phyloP scores from a whole-genome alignment of 2,329 filamentous ascomycete species.

The Lomentospora prolificans region DNA sequence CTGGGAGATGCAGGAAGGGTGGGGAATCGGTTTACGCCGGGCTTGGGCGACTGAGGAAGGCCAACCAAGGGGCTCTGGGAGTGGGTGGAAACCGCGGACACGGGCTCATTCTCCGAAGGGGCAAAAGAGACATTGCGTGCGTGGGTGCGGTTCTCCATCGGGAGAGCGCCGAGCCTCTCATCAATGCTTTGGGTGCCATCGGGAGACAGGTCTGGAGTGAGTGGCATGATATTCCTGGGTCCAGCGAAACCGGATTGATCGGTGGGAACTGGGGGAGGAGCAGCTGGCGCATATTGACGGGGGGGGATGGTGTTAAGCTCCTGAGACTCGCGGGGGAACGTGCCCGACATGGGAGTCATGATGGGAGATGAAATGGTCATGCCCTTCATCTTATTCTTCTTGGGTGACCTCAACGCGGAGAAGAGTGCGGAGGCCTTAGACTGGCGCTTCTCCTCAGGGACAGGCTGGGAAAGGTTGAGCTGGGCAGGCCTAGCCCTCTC shows the following conservation, averaged over 20 bases:
- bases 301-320: constrained; percentile 50
- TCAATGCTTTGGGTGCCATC: constrained; percentile 34
- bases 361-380: constrained; percentile 56
- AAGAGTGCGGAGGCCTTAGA: constrained; percentile 51
- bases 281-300: constrained; percentile 46
- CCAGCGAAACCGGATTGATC: constrained; percentile 22
- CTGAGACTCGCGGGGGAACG: constrained; percentile 46
- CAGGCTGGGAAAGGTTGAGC: constrained; percentile 33
- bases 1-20: constrained; percentile 14
- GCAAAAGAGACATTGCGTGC: constrained; percentile 28
- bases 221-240: constrained; percentile 16
- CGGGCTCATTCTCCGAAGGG: constrained; percentile 30
- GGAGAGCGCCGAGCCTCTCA: constrained; percentile 38
- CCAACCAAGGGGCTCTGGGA: constrained; percentile 42
- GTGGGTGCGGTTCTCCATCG: constrained; percentile 20
- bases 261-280: constrained; percentile 45
- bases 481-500: constrained; percentile 37
- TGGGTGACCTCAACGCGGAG: constrained; percentile 51
- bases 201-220: constrained; percentile 37
- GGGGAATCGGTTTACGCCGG: constrained; percentile 23
- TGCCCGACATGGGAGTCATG: constrained; percentile 51
- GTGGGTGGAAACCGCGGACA: constrained; percentile 34
- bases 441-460: constrained; percentile 37
- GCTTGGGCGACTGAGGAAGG: constrained; percentile 24
- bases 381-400: constrained; percentile 39